These are phyloP conservation scores for Exidia glandulosa DNA, from an alignment of 768 basidiomycete genomes.

Conservation along the genomic window DNA sequence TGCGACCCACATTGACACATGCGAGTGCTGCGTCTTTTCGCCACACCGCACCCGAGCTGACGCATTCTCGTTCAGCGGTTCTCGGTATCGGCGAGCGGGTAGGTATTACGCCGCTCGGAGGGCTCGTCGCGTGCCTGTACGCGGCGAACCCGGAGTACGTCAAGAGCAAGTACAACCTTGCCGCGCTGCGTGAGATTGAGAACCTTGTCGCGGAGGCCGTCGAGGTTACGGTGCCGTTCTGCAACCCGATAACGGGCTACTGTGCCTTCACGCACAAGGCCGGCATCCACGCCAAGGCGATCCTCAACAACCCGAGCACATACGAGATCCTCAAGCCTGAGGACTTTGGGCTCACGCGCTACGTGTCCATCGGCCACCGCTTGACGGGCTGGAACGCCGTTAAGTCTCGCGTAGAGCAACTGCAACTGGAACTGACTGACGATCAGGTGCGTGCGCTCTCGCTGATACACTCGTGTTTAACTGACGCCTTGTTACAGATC, in stretches of 20 bases:
- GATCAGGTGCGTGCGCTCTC: conserved; percentile 77
- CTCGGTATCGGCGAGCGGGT: conserved; percentile 99
- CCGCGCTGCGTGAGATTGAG: conserved; percentile 96
- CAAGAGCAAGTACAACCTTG: conserved; percentile 97
- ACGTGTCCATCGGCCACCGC: conserved; percentile 97
- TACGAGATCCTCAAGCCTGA: conserved; percentile 99
- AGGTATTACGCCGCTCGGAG: conserved; percentile 96
- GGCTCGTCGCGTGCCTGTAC: conserved; percentile 91
- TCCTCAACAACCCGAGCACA: conserved; percentile 97
- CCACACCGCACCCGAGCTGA: conserved; percentile 2
- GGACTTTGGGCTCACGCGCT: conserved; percentile 95
- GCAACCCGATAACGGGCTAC: conserved; percentile 94
- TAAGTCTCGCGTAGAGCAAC: conserved; percentile 98
- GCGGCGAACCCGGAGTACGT: conserved; percentile 98
- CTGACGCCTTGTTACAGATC: conserved; percentile 58
- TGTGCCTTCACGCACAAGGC: conserved; percentile 99
- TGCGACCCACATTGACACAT: conserved; percentile 98
- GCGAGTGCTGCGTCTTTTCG: conserved; percentile 27
- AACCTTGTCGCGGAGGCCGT: conserved; percentile 98
- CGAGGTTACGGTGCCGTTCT: conserved; percentile 94
- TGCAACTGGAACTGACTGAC: conserved; percentile 80
- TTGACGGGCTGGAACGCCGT: conserved; percentile 99
- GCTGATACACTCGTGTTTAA: background rate
- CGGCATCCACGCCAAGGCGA: conserved; percentile 99
- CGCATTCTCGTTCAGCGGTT: conserved; percentile 42